Base-by-base conservation (phyloP, 2,329 filamentous ascomycete species). In the Alternaria gaisen region DNA sequence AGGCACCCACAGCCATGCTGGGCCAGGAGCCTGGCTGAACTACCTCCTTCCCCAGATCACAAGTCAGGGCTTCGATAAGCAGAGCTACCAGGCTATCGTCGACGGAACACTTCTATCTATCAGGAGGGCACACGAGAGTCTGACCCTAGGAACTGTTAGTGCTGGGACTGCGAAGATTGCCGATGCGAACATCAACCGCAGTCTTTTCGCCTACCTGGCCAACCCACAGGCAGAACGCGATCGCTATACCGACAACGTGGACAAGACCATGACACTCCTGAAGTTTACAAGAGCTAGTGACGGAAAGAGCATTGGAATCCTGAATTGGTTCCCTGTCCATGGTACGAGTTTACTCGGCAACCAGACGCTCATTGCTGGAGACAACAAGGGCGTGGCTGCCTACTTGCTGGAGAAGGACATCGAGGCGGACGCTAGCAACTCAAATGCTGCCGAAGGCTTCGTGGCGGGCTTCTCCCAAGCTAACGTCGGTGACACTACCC, bases 341-440 rank as follows among this genome's bases (percentile, higher is more conserved):
- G 94, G 94, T 47, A 98, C 94, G 0, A 97, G 93, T 0, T 87
- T 97, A 79, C 87, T 94, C 24, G 91, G 91, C 56, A 97, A 97
- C 80, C 97, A 97, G 79, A 97, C 93, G 0, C 84, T 97, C 14
- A 87, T 95, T 52, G 90, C 93, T 3, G 94, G 92, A n/a, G 94
- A 98, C 78, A 98, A 98, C 82, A 98, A 98, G 80, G 94, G 94
- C 12, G 92, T 97, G 7, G 94, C 94, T 2, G 91, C 94, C 0
- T 91, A 90, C 74, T 82, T 97, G 12, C 90, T 97, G 54, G 94
- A 98, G 76, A 86, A 90, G 66, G 88, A 86, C 53, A 84, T 90
- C 50, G 76, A 80, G 3, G 79, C 82, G 2, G 83, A 81, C 44
- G 65, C 71, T 1, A 71, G 59, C 24, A 59, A 67, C 14, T 86